Evolutionary conservation across 1,139 yeast genomes (phyloP).

Genomic region (Suhomyces maxii): DNA sequence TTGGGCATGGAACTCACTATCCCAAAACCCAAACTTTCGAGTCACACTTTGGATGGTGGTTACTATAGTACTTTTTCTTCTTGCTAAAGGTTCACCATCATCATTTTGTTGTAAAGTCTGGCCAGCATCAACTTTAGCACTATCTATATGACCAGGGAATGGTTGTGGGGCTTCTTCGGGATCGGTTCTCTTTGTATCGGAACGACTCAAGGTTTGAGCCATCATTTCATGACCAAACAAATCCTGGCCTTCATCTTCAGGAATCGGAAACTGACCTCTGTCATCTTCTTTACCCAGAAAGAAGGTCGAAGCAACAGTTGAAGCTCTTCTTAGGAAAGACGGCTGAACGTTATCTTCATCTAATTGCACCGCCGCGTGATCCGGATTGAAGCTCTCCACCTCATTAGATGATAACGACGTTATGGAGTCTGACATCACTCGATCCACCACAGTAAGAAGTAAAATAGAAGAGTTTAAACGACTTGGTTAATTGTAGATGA

Average conservation of each 20-base stretch:
- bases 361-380: conserved; percentile 2
- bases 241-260: not conserved
- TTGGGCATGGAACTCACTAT: conserved; percentile 24
- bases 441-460: too few relatives aligned
- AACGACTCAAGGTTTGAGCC: conserved; percentile 1
- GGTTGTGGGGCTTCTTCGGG: conserved; percentile 13
- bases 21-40: conserved; percentile 31
- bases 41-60: conserved; percentile 19
- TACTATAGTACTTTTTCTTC: conserved; percentile 23
- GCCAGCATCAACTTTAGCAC: not conserved
- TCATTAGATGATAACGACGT: not conserved
- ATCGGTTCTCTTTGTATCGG: not conserved
- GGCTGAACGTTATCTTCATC: conserved; percentile 3
- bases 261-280: not conserved
- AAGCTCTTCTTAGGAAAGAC: conserved; percentile 13
- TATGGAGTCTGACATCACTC: not conserved
- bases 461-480: not conserved
- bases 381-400: not conserved
- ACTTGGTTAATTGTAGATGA: too few relatives aligned
- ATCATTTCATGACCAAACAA: conserved; percentile 15
- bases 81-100: not conserved
- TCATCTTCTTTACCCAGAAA: conserved; percentile 5
- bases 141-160: not conserved
- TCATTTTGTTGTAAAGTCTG: not conserved
- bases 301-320: conserved; percentile 16